phyloP scores from a whole-genome alignment of 169 alveolate species.

The Toxoplasma gondii region DNA sequence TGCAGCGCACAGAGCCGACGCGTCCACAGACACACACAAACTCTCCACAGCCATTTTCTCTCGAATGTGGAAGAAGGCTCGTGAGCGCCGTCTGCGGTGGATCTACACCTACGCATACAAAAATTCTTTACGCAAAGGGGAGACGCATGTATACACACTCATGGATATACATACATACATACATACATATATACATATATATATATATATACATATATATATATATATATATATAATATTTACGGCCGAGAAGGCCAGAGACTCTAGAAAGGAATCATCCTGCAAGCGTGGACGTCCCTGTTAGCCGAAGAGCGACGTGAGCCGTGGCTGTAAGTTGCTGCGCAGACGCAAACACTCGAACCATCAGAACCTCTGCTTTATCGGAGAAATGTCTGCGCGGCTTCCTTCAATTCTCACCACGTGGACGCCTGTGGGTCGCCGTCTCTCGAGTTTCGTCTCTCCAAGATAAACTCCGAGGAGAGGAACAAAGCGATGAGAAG shows the following conservation, averaged over 20 bases:
- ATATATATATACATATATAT: too few relatives aligned
- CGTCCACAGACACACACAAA: background rate
- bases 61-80: background rate
- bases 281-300: background rate
- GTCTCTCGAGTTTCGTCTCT: background rate
- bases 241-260: background rate
- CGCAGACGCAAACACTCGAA: background rate
- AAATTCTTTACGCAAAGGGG: background rate
- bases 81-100: background rate
- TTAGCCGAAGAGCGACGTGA: background rate
- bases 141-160: background rate
- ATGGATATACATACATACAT: background rate
- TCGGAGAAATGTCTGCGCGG: background rate
- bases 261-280: background rate
- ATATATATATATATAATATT: too few relatives aligned
- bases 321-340: background rate
- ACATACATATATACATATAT: background rate
- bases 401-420: background rate
- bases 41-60: background rate
- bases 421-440: background rate
- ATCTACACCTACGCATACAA: background rate
- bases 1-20: background rate
- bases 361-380: background rate
- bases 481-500: background rate
- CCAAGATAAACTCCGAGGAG: slow-evolving; percentile 44